Base-by-base conservation (phyloP, 83 land plant genomes). In the Picea abies region DNA sequence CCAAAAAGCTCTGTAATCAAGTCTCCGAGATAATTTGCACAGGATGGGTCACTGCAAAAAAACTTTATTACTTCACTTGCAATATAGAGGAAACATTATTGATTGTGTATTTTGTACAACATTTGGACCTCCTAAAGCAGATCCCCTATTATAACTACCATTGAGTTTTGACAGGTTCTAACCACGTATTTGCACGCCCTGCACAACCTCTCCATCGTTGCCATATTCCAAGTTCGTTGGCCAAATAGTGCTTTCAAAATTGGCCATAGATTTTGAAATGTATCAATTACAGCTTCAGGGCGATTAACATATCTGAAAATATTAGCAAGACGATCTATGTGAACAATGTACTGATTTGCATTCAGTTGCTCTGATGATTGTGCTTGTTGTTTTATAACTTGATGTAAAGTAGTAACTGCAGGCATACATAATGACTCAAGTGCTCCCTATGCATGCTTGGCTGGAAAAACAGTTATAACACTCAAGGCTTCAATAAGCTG, bases 11-110 rank as follows among this genome's bases (percentile, higher is more conserved):
- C 86, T 80, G 84, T 88, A 52, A 97, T 93, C 69, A 97, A 84
- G 80, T 64, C 89, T 76, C 90, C 86, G 56, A 97, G 84, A 77
- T 93, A 97, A 68, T 66, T 82, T 39, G 97, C 93, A 91, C 94
- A 96, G 60, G 95, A 88, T 16, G 93, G 91, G 72, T 97, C 99
- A 64, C 92, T 88, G 29, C 99, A 97, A 88, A 96, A 97, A 70
- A 97, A 98, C 99, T 97, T 97, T 22, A 97, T 96, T 61, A 94
- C 98, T 93, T 97, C 99, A 92, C 99, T 97, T 25, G 99, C 93
- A 47, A 97, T 90, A 85, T 97, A 97, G 65, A 97, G 94, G 76
- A 97, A 93, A 84, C 99, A 97, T 16, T 98, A 89, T 56, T 97
- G 99, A 47, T 90, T 90, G 32, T 97, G 93, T 32, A 85, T 85